Evolutionary conservation across 2,329 filamentous ascomycete genomes (phyloP).

Genomic region (Acephala macrosclerotiorum): DNA sequence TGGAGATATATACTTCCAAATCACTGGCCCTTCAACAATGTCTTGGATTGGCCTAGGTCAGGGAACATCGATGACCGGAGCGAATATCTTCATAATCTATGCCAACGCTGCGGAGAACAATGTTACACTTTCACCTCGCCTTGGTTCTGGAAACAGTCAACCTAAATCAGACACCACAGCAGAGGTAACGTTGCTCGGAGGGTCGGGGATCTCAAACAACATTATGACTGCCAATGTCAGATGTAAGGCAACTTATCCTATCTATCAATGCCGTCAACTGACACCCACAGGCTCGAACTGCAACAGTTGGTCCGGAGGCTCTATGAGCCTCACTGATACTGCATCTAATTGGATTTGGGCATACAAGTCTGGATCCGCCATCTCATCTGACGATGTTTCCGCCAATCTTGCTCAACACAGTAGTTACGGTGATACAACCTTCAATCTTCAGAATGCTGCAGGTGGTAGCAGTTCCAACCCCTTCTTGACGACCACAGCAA

Average conservation of each 20-base stretch:
- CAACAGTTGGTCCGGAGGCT: conserved; percentile 57
- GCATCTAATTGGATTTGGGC: conserved; percentile 60
- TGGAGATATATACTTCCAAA: conserved; percentile 65
- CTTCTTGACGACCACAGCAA: conserved; percentile 27
- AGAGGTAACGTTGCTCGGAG: conserved; percentile 57
- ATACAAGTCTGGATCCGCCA: conserved; percentile 51
- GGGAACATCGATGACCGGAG: conserved; percentile 58
- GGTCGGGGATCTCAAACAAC: conserved; percentile 58
- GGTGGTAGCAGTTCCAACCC: conserved; percentile 50
- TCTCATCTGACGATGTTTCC: conserved; percentile 54
- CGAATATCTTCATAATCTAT: conserved; percentile 68
- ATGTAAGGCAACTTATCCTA: conserved; percentile 48
- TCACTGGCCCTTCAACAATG: conserved; percentile 59
- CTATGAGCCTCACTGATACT: conserved; percentile 54
- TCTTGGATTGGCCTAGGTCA: conserved; percentile 64
- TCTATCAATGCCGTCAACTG: conserved; percentile 15
- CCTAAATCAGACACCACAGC: conserved; percentile 52
- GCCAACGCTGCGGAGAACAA: conserved; percentile 58
- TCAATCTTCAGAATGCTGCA: conserved; percentile 56
- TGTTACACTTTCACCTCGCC: conserved; percentile 62
- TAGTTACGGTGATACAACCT: conserved; percentile 49
- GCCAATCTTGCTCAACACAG: conserved; percentile 55
- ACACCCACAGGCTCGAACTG: conserved; percentile 55
- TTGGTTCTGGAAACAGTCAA: conserved; percentile 50
- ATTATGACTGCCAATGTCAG: conserved; percentile 63